Evolutionary conservation across 495 filamentous ascomycete genomes (phyloP).

Genomic region (Talaromyces nanjingensis): DNA sequence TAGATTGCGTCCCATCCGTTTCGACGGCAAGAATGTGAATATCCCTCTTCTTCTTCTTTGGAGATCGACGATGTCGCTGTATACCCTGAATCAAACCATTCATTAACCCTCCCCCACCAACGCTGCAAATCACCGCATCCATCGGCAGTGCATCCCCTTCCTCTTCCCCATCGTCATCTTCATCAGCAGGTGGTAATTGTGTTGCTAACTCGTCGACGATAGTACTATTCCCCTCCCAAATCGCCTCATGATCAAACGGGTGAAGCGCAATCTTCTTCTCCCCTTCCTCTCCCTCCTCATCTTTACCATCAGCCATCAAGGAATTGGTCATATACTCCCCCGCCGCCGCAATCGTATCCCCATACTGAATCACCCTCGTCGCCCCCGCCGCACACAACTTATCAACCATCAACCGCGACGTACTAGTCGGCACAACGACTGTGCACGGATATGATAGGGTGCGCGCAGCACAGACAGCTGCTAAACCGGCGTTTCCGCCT

Average conservation of each 20-base stretch:
- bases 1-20: conserved; percentile 70
- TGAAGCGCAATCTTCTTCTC: conserved; percentile 72
- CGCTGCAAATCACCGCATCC: conserved; percentile 72
- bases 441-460: conserved; percentile 66
- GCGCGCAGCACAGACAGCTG: conserved; percentile 71
- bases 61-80: conserved; percentile 35
- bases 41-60: conserved; percentile 11
- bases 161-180: conserved; percentile 19
- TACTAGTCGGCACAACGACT: conserved; percentile 69
- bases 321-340: conserved; percentile 62
- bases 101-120: conserved; percentile 85
- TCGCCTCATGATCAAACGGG: conserved; percentile 79
- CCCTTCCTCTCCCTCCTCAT: conserved; percentile 1
- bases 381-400: conserved; percentile 68
- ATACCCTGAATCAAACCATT: conserved; percentile 73
- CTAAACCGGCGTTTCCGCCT: conserved; percentile 89
- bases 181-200: conserved; percentile 40
- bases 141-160: conserved; percentile 30
- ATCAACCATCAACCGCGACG: conserved; percentile 61
- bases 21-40: conserved; percentile 72
- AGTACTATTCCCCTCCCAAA: conserved; percentile 75
- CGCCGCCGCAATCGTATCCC: conserved; percentile 68
- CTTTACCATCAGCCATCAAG: conserved; percentile 39
- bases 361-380: conserved; percentile 61
- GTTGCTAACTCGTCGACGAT: conserved; percentile 65